Evolutionary conservation across 257 asterid species (phyloP), one percentile per base, ranked within the genome.

Genomic region (Thymus mandschuricus): DNA sequence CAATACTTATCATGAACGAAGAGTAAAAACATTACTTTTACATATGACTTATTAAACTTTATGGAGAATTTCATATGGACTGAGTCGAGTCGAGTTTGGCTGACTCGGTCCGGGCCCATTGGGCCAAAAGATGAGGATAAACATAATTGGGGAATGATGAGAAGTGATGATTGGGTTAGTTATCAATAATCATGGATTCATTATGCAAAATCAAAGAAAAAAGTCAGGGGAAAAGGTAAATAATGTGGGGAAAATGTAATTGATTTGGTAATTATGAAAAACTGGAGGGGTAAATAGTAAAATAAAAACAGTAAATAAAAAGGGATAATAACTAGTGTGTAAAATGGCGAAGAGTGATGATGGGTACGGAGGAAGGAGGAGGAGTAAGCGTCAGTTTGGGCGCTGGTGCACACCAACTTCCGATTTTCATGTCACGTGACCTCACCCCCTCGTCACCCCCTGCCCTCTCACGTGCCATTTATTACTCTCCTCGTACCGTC

Each of bases 361-460:
- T 52, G 60, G 60, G 77, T 73, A 69, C 76, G 81, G 76, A 67
- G 6, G 65, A 54, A 69, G 73, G 55, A 21, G 43, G 75, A 15
- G 8, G 50, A 76, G 65, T 55, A 67, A 58, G 73, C 70, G 81
- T 76, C 81, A 80, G 78, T 78, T 33, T 38, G 60, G 79, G 79
- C 50, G 70, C 65, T 60, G 75, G 60, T 10, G 71, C 71, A 75
- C 67, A 64, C 79, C 76, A 76, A 46, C 69, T 38, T 63, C 10
- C 49, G 59, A 41, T 64, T 51, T 54, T 60, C 68, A 81, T 45
- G 85, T 79, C 83, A 83, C 85, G 74, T 76, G 87, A 79, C 81
- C 68, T 82, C 87, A 79, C 43, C 15, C 65, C 61, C 48, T 29
- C 81, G 77, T 82, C 87, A 76, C 69, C 21, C 21, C 21, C 74